Percentiles rank a stretch among this genome's conserved stretches.
Evolutionary conservation across 768 basidiomycete genomes (phyloP).

Genomic region (Coprinopsis sp.): DNA sequence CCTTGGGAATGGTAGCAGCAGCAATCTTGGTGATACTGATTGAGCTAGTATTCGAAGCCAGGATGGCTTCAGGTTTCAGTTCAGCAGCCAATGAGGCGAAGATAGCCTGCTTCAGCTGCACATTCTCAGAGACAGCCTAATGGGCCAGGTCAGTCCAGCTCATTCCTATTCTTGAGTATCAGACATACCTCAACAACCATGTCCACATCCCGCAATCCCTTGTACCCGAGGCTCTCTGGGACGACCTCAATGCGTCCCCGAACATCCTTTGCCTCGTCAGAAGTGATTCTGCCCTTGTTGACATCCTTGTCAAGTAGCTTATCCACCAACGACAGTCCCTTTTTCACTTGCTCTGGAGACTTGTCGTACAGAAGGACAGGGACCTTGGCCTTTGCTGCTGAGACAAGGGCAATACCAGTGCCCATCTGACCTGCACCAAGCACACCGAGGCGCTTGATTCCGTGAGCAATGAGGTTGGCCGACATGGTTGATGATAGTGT

Average conservation of each 20-base stretch:
- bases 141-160: neutral
- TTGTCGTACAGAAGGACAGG: slow-evolving; percentile 84
- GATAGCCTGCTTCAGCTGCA: slow-evolving; percentile 72
- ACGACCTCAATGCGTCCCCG: slow-evolving; percentile 60
- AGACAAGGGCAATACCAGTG: slow-evolving; percentile 85
- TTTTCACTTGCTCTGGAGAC: slow-evolving; percentile 66
- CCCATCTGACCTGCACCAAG: slow-evolving; percentile 89
- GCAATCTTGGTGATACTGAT: slow-evolving; percentile 96
- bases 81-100: slow-evolving; percentile 68
- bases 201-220: slow-evolving; percentile 72
- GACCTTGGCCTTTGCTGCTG: slow-evolving; percentile 80
- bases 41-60: slow-evolving; percentile 91
- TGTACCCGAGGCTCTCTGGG: slow-evolving; percentile 42
- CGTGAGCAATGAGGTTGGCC: slow-evolving; percentile 50
- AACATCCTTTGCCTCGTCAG: slow-evolving; percentile 69
- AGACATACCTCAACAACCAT: slow-evolving; percentile 81
- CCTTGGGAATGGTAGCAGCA: slow-evolving; percentile 62
- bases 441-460: slow-evolving; percentile 70
- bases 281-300: slow-evolving; percentile 68
- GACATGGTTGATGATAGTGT: slow-evolving; percentile 34
- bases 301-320: slow-evolving; percentile 87
- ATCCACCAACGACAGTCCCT: slow-evolving; percentile 72
- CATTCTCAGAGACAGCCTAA: slow-evolving; percentile 84
- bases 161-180: neutral
- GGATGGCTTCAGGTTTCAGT: slow-evolving; percentile 67